A percentile compares a stretch with the other conserved stretches of the same genome.
phyloP scores from a whole-genome alignment of 2,329 filamentous ascomycete species.

The Penicillium corylophilum region DNA sequence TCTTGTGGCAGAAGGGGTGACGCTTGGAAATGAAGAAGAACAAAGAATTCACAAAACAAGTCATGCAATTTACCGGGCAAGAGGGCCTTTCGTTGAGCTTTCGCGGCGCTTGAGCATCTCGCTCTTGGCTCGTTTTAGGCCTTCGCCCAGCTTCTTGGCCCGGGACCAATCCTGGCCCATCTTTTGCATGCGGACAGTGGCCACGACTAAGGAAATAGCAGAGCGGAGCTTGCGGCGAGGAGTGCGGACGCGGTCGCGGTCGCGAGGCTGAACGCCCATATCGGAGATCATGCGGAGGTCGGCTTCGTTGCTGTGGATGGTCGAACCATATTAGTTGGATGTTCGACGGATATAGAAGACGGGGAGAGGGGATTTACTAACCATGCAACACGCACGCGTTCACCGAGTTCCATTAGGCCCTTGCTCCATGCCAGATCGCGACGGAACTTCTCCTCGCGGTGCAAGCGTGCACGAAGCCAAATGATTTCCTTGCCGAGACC shows the following conservation, averaged over 20 bases:
- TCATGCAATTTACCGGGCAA: constrained; percentile 12
- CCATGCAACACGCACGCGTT: constrained; percentile 66
- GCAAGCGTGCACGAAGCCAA: constrained; percentile 79
- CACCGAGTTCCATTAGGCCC: constrained; percentile 79
- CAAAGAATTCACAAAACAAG: constrained; percentile 20
- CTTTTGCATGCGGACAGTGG: constrained; percentile 46
- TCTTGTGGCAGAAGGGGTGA: constrained; percentile 21
- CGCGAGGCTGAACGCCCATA: constrained; percentile 65
- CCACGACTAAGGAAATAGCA: constrained; percentile 44
- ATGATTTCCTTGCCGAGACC: constrained; percentile 87
- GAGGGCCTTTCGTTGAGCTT: constrained; percentile 24
- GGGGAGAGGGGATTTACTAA: constrained; percentile 54
- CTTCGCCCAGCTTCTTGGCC: constrained; percentile 44
- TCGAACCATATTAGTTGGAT: constrained; percentile 22
- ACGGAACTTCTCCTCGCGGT: constrained; percentile 77
- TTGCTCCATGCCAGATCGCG: constrained; percentile 83
- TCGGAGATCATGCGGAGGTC: constrained; percentile 81
- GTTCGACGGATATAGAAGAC: not conserved
- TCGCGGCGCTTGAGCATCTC: constrained; percentile 42
- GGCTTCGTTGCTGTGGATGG: constrained; percentile 73
- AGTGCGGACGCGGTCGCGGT: constrained; percentile 30
- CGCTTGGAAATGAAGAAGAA: constrained; percentile 20
- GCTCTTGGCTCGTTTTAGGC: constrained; percentile 43
- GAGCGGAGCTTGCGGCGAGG: constrained; percentile 44
- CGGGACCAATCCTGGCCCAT: constrained; percentile 47